These are phyloP conservation scores for Jatropha podagrica DNA, from an alignment of 441 rosid genomes.

Conservation along the genomic window DNA sequence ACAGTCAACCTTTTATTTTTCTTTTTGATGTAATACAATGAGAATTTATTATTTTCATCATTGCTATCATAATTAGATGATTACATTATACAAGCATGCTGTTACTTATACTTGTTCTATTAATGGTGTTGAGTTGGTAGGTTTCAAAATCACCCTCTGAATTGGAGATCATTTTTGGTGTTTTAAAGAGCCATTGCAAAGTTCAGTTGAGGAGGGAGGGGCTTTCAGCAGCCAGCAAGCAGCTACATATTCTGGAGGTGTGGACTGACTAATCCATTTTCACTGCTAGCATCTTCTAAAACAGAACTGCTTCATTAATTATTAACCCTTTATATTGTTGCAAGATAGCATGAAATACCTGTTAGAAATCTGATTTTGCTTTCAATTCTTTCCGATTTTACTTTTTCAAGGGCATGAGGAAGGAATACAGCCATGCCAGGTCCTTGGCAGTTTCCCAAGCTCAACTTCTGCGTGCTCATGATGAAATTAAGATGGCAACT, in stretches of 20 bases:
- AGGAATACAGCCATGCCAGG: conserved; percentile 85
- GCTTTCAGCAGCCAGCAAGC: conserved; percentile 63
- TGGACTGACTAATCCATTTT: conserved; percentile 17
- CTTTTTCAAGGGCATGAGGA: conserved; percentile 68
- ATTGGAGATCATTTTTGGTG: conserved; percentile 81
- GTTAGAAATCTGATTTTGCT: conserved; percentile 22
- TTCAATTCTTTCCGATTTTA: conserved; percentile 17
- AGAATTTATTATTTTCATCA: conserved; percentile 3
- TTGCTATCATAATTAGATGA: conserved; percentile 7
- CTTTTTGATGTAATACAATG: conserved; percentile 12
- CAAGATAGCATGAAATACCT: conserved; percentile 18
- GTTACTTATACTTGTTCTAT: conserved; percentile 11
- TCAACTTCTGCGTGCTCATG: conserved; percentile 78
- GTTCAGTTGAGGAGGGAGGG: conserved; percentile 54
- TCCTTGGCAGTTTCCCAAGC: conserved; percentile 85
- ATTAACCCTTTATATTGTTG: background rate
- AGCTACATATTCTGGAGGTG: conserved; percentile 83
- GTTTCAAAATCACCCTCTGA: conserved; percentile 87
- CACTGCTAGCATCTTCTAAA: conserved; percentile 11
- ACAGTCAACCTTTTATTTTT: conserved; percentile 4
- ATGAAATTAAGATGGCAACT: conserved; percentile 94
- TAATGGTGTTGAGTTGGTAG: conserved; percentile 37
- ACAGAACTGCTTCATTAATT: conserved; percentile 6
- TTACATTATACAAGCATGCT: background rate
- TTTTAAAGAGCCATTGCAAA: conserved; percentile 74